These are phyloP conservation scores for Zopfochytrium polystomum DNA, from an alignment of 371 early-diverging fungal genomes.

Conservation along the genomic window DNA sequence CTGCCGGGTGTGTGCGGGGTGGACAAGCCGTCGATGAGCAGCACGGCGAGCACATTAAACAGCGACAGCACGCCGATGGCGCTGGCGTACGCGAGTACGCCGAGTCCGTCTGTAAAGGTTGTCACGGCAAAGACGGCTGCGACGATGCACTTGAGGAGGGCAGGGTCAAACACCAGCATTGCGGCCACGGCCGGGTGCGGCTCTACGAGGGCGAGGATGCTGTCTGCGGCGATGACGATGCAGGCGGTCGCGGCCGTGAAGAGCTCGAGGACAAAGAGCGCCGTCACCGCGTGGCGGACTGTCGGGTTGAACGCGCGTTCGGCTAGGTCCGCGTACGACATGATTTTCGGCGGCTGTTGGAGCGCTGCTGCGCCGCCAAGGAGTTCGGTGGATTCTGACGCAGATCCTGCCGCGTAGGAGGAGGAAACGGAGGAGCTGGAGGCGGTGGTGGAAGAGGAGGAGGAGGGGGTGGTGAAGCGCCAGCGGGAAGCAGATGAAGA, in stretches of 20 bases:
- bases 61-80: conserved; percentile 46
- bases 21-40: conserved; percentile 40
- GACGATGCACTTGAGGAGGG: conserved; percentile 36
- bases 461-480: conserved; percentile 9
- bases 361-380: background rate
- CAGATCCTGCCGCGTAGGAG: too few relatives aligned
- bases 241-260: conserved; percentile 61
- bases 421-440: conserved; percentile 7
- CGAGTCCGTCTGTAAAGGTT: conserved; percentile 34
- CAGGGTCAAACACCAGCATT: conserved; percentile 24
- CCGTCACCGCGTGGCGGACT: conserved; percentile 45
- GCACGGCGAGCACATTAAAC: conserved; percentile 35
- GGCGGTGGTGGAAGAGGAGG: conserved; percentile 8
- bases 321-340: conserved; percentile 66
- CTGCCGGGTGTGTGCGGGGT: conserved; percentile 53
- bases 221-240: conserved; percentile 56
- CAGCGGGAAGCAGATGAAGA: background rate
- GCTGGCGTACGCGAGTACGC: conserved; percentile 30
- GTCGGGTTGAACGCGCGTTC: conserved; percentile 64
- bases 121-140: conserved; percentile 32
- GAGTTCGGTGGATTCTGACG: background rate
- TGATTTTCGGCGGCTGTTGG: conserved; percentile 3
- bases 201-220: conserved; percentile 47
- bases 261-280: conserved; percentile 63
- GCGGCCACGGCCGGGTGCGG: conserved; percentile 7